A percentile compares a stretch with the other conserved stretches of the same genome.
phyloP scores from a whole-genome alignment of 306 rosid genomes.

The Pyrus pyrifolia region DNA sequence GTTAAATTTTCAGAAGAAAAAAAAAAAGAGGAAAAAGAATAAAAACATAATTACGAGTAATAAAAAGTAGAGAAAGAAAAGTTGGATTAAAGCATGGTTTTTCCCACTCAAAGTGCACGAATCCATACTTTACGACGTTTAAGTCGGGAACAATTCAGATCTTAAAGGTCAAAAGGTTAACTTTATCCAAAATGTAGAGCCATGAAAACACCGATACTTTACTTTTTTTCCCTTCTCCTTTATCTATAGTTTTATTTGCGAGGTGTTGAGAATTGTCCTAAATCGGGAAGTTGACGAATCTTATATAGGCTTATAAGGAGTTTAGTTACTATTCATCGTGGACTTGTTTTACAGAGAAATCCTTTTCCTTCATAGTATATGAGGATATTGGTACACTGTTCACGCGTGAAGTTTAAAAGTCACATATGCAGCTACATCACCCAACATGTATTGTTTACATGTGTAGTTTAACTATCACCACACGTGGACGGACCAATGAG shows the following conservation, averaged over 20 bases:
- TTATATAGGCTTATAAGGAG: too few species aligned
- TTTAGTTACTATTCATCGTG: too few species aligned
- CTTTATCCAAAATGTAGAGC: constrained; percentile 9
- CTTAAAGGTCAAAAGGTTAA: constrained; percentile 2
- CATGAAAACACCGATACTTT: constrained; percentile 29
- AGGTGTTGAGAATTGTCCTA: too few species aligned
- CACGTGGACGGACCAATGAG: too few species aligned
- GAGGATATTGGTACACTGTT: not conserved
- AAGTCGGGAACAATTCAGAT: constrained; percentile 13
- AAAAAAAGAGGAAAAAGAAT: not conserved
- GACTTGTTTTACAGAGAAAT: too few species aligned
- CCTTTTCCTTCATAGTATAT: not conserved
- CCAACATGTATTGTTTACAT: not conserved
- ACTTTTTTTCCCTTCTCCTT: not conserved
- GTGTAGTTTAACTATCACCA: not conserved
- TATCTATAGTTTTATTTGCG: too few species aligned
- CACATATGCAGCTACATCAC: too few species aligned
- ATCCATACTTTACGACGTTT: constrained; percentile 13
- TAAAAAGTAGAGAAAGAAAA: constrained; percentile 8
- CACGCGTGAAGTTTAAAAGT: too few species aligned
- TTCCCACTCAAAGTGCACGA: constrained; percentile 10
- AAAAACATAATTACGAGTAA: constrained; percentile 23
- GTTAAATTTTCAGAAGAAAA: not conserved
- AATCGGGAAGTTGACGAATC: not conserved
- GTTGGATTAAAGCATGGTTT: constrained; percentile 4